Base-by-base conservation (phyloP, 1,284 basidiomycete genomes). In the Cryptococcus sp. region DNA sequence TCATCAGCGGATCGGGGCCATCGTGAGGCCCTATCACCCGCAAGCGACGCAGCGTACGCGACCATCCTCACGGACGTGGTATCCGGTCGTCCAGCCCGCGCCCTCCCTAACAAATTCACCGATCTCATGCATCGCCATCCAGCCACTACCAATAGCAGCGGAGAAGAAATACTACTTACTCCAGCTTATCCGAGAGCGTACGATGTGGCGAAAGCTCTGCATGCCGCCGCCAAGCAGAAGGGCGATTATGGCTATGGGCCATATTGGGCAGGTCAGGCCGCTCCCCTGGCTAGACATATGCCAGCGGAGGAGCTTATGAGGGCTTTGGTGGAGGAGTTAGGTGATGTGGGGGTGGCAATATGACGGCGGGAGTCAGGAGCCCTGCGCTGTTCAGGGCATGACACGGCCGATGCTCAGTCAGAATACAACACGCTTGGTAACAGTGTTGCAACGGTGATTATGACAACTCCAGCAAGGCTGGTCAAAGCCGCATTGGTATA, bases 121-220 rank as follows among this genome's bases (percentile, higher is more conserved):
- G 47, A 54, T 3, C 52, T 64, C 25, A 57, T 53, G 44, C 47
- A 23, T 27, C 5, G 47, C 17, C 17, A 38, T 41, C 17, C 17
- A 3, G 31, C 4, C 31, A 35, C 13, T 13, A 5, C 31, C 7
- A 4, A 13, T 10, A 35, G 5, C 31, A 10, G 25, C n/a, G 52
- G 20, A 15, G 35, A 47, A 23, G 31, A 17, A 22, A 41, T 15
- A 15, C 46, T 44, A n/a, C 6, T 25, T 2, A n/a, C 54, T 1
- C 70, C 72, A 0, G 60, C 60, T 17, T 76, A 75, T 50, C 74
- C 74, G 4, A 59, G 67, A 20, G 70, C 72, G 0, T 76, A 76
- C 51, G 71, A 74, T 44, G 52, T 62, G 1, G 71, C 66, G 8
- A 75, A 75, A 56, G 65, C 67, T 42, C 54, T 76, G 17, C 53